Base-by-base conservation (phyloP, 2,329 filamentous ascomycete genomes). In the Chaetomiaceae sp. region DNA sequence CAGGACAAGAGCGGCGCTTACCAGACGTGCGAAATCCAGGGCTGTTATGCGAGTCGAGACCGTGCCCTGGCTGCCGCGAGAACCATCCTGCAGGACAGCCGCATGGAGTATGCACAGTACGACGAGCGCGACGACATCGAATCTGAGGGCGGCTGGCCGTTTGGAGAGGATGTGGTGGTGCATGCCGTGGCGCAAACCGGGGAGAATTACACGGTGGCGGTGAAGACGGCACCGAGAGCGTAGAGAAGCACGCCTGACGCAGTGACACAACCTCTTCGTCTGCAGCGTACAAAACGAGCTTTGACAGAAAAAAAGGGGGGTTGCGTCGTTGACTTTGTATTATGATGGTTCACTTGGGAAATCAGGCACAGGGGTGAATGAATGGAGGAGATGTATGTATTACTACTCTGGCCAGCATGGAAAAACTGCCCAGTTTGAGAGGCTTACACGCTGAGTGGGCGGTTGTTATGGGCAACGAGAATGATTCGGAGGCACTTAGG, bases 121-220 rank as follows among this genome's bases (percentile, higher is more conserved):
- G 60, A 62, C 30, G 56, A 57, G 42, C 35, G 53, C 3, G 42
- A 47, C 2, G 49, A 52, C 19, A 32, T 30, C 6, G 47, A 59
- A 22, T 42, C 46, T 14, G 40, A 49, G n/a, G 48, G 29, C 0
- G 49, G 68, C 45, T 72, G 69, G 68, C 68, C 69, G 2, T 74
- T 65, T 62, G 69, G 69, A 5, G 68, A 71, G 14, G 67, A 72
- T 19, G 64, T 68, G 2, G 47, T 70, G 1, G 65, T 68, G 12
- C 70, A 71, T 48, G 70, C 70, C 6, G 67, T 74, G 1, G 61
- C 63, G 0, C 57, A 65, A 35, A 67, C 58, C 7, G 71, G 70
- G 1, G 63, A 70, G 58, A 71, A 71, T 52, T 65, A 61, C 36
- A 51, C 58, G 2, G 60, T 72, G 5, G 56, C 61, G 2, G 62